These are phyloP conservation scores for Cerrena zonata DNA, from an alignment of 1,284 basidiomycete genomes.

Conservation along the genomic window DNA sequence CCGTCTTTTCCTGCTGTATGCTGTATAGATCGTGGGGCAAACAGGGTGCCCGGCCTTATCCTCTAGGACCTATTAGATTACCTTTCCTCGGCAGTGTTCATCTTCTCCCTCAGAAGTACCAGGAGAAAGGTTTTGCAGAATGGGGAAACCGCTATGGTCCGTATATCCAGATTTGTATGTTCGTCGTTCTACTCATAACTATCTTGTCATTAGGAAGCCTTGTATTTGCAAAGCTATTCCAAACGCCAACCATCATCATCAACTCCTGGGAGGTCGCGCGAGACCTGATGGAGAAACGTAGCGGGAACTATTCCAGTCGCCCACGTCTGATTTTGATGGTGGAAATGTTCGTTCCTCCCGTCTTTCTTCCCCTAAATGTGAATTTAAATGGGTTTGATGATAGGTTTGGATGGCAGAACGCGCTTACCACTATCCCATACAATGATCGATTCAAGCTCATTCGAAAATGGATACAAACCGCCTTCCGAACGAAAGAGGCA, in stretches of 20 bases:
- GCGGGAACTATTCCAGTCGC: conserved; percentile 14
- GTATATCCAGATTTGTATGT: neutral
- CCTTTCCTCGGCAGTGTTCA: conserved; percentile 21
- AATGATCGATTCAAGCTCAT: conserved; percentile 20
- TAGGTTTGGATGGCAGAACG: conserved; percentile 11
- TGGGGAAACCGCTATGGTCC: conserved; percentile 21
- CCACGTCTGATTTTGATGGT: conserved; percentile 12
- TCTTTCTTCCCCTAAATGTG: neutral
- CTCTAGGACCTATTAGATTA: conserved; percentile 17
- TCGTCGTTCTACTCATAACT: neutral
- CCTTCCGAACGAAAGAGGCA: conserved; percentile 12
- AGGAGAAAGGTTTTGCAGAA: conserved; percentile 16
- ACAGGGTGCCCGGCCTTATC: too few relatives aligned
- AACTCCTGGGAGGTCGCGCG: conserved; percentile 12
- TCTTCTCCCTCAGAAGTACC: conserved; percentile 18
- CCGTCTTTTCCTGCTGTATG: too few relatives aligned
- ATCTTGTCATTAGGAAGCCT: conserved; percentile 11
- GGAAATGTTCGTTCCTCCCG: neutral
- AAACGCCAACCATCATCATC: conserved; percentile 14
- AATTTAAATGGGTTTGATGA: conserved; percentile 14
- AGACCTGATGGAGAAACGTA: conserved; percentile 17
- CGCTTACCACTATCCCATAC: conserved; percentile 12
- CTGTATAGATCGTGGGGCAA: too few relatives aligned
- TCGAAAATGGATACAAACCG: conserved; percentile 19
- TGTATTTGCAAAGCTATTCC: conserved; percentile 11